Percentiles rank a stretch among this genome's conserved stretches.
These are phyloP conservation scores for Artemisia princeps DNA, from an alignment of 140 eudicot genomes.

Conservation along the genomic window DNA sequence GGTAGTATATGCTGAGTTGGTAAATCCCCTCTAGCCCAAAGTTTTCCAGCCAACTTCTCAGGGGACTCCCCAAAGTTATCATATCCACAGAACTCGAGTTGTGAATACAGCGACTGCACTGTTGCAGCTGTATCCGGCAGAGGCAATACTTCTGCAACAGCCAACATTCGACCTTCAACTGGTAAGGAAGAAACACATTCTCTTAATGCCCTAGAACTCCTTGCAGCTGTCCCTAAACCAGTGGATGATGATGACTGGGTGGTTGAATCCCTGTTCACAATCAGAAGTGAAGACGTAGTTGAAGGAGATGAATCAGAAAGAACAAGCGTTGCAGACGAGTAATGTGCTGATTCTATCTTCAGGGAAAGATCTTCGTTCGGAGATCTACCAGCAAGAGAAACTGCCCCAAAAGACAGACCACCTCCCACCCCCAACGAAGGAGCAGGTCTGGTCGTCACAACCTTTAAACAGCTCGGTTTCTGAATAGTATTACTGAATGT, in stretches of 20 bases:
- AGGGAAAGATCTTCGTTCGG: slow-evolving; percentile 74
- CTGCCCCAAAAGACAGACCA: slow-evolving; percentile 68
- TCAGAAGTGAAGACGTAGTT: slow-evolving; percentile 78
- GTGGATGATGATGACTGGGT: slow-evolving; percentile 51
- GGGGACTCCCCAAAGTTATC: slow-evolving; percentile 57
- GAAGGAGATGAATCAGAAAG: slow-evolving; percentile 94
- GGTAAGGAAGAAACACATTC: slow-evolving; percentile 90
- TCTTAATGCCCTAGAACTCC: slow-evolving; percentile 76
- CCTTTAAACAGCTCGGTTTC: slow-evolving; percentile 80
- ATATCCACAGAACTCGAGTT: slow-evolving; percentile 53
- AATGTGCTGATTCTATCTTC: slow-evolving; percentile 84
- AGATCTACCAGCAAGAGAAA: slow-evolving; percentile 64
- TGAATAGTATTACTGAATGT: slow-evolving; percentile 40
- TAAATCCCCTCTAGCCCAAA: slow-evolving; percentile 97
- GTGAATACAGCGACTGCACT: slow-evolving; percentile 79
- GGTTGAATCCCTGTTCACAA: slow-evolving; percentile 65
- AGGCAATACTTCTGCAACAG: slow-evolving; percentile 83
- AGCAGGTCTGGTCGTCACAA: slow-evolving; percentile 83
- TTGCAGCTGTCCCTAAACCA: slow-evolving; percentile 50
- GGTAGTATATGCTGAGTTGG: slow-evolving; percentile 89
- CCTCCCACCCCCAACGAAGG: slow-evolving; percentile 90
- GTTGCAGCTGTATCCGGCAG: slow-evolving; percentile 70
- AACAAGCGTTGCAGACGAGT: slow-evolving; percentile 79
- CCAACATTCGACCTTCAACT: slow-evolving; percentile 89
- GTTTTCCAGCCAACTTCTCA: slow-evolving; percentile 62